Percentiles rank a stretch among this genome's conserved stretches.
phyloP scores from a whole-genome alignment of 352 stramenopile species.

The Globisporangium polare region DNA sequence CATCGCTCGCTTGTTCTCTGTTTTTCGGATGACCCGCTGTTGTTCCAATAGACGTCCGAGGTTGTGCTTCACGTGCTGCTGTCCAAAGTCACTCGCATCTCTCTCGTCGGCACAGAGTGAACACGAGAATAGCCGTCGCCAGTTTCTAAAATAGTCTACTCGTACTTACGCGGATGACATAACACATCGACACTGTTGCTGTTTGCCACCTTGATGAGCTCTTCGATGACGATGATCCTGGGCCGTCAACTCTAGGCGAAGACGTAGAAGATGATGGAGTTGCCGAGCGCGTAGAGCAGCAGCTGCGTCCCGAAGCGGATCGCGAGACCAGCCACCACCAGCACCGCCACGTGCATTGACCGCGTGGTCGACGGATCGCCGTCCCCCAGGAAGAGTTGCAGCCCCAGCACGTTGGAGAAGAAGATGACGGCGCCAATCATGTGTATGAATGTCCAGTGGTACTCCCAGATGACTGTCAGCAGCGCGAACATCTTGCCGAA shows the following conservation, averaged over 20 bases:
- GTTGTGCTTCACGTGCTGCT: neutral
- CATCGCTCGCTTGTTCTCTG: constrained; percentile 21
- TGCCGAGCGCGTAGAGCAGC: constrained; percentile 59
- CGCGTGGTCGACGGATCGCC: constrained; percentile 28
- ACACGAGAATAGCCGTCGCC: constrained; percentile 5
- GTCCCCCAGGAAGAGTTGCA: constrained; percentile 66
- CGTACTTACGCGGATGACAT: neutral
- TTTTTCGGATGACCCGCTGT: neutral
- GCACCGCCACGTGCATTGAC: constrained; percentile 30
- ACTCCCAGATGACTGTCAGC: constrained; percentile 84
- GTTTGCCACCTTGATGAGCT: neutral
- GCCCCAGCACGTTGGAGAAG: constrained; percentile 64
- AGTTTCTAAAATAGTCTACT: constrained; percentile 11
- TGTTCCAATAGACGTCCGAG: neutral
- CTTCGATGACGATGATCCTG: neutral
- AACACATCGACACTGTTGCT: neutral
- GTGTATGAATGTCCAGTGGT: constrained; percentile 82
- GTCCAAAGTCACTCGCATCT: neutral
- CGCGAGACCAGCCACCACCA: constrained; percentile 38
- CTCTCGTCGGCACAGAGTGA: neutral
- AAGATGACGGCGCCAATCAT: constrained; percentile 74
- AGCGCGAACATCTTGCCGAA: constrained; percentile 84
- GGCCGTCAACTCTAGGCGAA: constrained; percentile 26
- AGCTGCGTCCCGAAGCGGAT: constrained; percentile 46
- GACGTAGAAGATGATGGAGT: constrained; percentile 75